These are phyloP conservation scores for Nicotiana noctiflora DNA, from an alignment of 257 asterid genomes.

Conservation along the genomic window DNA sequence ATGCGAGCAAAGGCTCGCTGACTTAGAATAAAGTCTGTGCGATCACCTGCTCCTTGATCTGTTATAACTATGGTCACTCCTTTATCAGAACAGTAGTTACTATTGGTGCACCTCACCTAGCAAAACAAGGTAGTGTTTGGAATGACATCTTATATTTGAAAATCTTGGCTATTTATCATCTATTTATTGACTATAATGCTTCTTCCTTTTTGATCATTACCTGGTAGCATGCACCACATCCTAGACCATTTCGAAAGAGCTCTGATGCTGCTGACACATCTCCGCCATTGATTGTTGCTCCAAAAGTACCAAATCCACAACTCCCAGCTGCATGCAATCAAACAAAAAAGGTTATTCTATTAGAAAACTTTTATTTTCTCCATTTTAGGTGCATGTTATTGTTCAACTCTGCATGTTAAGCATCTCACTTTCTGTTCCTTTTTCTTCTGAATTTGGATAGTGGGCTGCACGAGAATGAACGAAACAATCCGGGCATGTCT, in stretches of 20 bases:
- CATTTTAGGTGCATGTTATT: not conserved
- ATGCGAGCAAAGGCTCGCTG: conserved; percentile 51
- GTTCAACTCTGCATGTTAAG: not conserved
- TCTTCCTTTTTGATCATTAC: conserved; percentile 25
- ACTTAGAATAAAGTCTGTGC: conserved; percentile 75
- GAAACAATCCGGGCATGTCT: conserved; percentile 54
- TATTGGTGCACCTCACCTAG: conserved; percentile 69
- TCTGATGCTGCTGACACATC: conserved; percentile 74
- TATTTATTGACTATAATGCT: not conserved
- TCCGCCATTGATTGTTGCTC: conserved; percentile 72
- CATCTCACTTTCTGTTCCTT: conserved; percentile 66
- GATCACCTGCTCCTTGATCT: conserved; percentile 56
- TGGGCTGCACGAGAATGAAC: conserved; percentile 57
- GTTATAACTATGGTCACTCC: conserved; percentile 65
- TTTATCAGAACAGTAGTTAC: conserved; percentile 52
- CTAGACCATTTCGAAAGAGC: conserved; percentile 61
- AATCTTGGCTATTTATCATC: not conserved
- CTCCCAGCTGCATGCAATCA: conserved; percentile 48
- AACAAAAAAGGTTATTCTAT: not conserved
- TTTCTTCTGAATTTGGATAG: conserved; percentile 65
- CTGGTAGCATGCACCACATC: conserved; percentile 86
- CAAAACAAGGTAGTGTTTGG: not conserved
- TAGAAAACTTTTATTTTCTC: not conserved
- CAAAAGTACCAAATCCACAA: conserved; percentile 67
- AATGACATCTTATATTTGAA: not conserved